Evolutionary conservation across 1,139 yeast species (phyloP).

Genomic region (Kurtzmaniella quercitrusa): DNA sequence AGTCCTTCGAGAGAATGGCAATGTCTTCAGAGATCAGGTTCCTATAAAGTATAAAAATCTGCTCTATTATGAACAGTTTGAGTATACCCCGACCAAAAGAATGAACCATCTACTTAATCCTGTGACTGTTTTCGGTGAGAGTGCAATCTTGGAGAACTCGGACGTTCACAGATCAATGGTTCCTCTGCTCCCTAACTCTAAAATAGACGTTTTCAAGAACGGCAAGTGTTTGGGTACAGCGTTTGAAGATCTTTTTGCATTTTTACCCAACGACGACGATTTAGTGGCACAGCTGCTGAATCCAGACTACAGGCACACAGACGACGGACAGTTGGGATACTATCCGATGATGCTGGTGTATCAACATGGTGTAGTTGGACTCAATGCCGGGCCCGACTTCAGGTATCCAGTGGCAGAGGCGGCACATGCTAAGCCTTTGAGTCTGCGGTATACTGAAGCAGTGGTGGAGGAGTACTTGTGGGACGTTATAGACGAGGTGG

Average conservation of each 20-base stretch:
- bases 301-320: constrained; percentile 46
- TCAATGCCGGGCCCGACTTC: constrained; percentile 70
- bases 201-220: constrained; percentile 67
- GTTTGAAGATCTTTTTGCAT: constrained; percentile 67
- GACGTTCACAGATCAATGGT: constrained; percentile 19
- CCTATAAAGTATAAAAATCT: constrained; percentile 81
- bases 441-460: constrained; percentile 61
- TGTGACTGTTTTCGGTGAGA: constrained; percentile 65
- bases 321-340: constrained; percentile 86
- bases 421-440: constrained; percentile 42
- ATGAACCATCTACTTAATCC: constrained; percentile 79
- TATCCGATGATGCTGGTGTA: constrained; percentile 87
- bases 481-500: constrained; percentile 85
- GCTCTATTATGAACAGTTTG: constrained; percentile 80
- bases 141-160: constrained; percentile 38
- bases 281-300: constrained; percentile 43
- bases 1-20: constrained; percentile 20
- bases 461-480: constrained; percentile 78
- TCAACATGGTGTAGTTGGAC: constrained; percentile 69
- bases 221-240: constrained; percentile 66
- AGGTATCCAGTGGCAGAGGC: constrained; percentile 37
- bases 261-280: constrained; percentile 52
- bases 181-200: constrained; percentile 52
- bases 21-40: constrained; percentile 72
- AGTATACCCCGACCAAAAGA: constrained; percentile 69